These are phyloP conservation scores for Curvularia eragrostidis DNA, from an alignment of 2,329 filamentous ascomycete species.

Conservation along the genomic window DNA sequence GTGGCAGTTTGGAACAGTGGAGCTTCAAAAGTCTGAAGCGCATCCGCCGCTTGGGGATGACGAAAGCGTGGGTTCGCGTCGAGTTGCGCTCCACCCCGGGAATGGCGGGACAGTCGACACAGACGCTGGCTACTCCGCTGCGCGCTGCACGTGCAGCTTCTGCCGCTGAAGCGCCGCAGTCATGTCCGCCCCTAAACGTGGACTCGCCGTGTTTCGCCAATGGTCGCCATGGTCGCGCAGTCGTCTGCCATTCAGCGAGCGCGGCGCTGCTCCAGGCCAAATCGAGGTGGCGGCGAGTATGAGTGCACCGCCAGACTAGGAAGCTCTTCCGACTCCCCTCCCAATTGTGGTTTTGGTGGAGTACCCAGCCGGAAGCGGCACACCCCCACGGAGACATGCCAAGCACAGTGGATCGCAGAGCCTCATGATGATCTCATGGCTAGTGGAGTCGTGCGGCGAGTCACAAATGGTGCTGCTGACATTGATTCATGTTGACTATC, in stretches of 20 bases:
- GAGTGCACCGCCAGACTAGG: neutral
- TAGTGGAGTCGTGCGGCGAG: constrained; percentile 10
- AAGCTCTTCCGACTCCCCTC: constrained; percentile 7
- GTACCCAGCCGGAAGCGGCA: constrained; percentile 12
- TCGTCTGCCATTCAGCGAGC: neutral
- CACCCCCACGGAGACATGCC: constrained; percentile 14
- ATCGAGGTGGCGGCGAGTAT: neutral
- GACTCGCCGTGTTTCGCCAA: constrained; percentile 1
- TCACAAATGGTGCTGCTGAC: neutral
- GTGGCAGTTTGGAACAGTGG: constrained; percentile 20
- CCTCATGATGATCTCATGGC: constrained; percentile 22
- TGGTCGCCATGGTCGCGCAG: constrained; percentile 8
- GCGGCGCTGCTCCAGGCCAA: neutral
- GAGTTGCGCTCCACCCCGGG: constrained; percentile 22
- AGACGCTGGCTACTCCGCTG: neutral
- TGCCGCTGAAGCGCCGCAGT: constrained; percentile 6
- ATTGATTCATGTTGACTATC: constrained; percentile 9
- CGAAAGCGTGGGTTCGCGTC: constrained; percentile 19
- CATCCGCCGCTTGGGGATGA: constrained; percentile 19
- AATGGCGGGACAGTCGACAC: constrained; percentile 9
- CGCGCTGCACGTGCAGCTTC: constrained; percentile 1
- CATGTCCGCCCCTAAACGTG: neutral
- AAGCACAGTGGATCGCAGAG: constrained; percentile 20
- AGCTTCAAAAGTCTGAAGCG: constrained; percentile 27
- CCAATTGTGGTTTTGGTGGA: constrained; percentile 6